Conservation (phyloP, 441 rosid species). For the Gossypium gossypioides region DNA sequence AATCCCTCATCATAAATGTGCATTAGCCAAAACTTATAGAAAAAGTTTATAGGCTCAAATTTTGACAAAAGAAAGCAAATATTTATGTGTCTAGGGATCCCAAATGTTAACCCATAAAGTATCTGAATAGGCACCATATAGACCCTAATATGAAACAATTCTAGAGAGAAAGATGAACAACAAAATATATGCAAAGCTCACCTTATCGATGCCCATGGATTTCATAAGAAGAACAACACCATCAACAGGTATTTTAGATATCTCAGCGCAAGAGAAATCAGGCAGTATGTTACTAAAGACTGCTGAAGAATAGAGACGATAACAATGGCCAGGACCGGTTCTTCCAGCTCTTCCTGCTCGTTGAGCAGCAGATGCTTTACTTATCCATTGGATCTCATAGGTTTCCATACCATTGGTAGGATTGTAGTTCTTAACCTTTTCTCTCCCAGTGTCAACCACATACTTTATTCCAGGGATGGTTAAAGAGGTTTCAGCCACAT, state of each 20-base stretch:
- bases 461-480: conserved; percentile 90
- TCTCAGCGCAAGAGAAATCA: conserved; percentile 72
- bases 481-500: conserved; percentile 93
- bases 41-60: background rate
- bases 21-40: background rate
- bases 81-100: background rate
- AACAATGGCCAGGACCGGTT: conserved; percentile 93
- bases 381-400: conserved; percentile 74
- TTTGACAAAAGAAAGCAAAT: background rate
- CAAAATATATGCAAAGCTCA: conserved; percentile 15
- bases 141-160: background rate
- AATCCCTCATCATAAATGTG: background rate
- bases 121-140: background rate
- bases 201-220: conserved; percentile 76
- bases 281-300: conserved; percentile 57
- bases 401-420: conserved; percentile 66
- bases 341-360: conserved; percentile 98
- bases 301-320: conserved; percentile 78
- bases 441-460: conserved; percentile 89
- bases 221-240: conserved; percentile 81
- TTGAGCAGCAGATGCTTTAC: conserved; percentile 87
- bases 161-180: background rate
- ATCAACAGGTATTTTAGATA: conserved; percentile 69
- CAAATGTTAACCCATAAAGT: background rate
- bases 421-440: conserved; percentile 69